Conservation (phyloP, 371 early-diverging fungal species). For the Batkoa obscura region DNA sequence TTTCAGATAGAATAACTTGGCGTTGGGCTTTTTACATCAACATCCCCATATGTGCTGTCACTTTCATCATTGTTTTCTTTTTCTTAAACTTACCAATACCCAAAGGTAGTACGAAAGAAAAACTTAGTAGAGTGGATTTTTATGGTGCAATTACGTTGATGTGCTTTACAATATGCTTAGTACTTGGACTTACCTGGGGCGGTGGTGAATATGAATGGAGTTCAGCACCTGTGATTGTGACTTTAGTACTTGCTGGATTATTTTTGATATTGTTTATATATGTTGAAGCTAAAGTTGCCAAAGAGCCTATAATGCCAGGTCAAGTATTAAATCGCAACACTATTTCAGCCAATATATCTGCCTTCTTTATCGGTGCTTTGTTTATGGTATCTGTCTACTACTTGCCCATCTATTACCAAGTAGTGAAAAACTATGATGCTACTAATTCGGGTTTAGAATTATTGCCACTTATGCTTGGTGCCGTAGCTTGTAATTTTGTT, state of each 20-base stretch:
- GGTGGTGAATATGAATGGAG: constrained; percentile 31
- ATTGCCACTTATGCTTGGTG: constrained; percentile 29
- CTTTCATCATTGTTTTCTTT: constrained; percentile 10
- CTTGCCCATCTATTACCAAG: constrained; percentile 26
- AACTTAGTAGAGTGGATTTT: constrained; percentile 15
- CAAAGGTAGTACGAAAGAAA: constrained; percentile 13
- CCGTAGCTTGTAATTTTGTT: constrained; percentile 12
- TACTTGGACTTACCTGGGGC: constrained; percentile 48
- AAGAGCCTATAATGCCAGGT: constrained; percentile 32
- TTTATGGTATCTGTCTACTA: constrained; percentile 32
- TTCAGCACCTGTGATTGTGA: constrained; percentile 20
- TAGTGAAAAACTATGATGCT: constrained; percentile 32
- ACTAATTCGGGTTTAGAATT: constrained; percentile 34
- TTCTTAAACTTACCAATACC: constrained; percentile 14
- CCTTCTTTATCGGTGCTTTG: constrained; percentile 26
- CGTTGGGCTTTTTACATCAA: constrained; percentile 28
- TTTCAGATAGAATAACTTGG: constrained; percentile 22
- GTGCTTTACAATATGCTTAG: background rate
- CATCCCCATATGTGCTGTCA: constrained; percentile 13
- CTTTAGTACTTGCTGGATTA: constrained; percentile 22
- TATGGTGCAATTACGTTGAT: constrained; percentile 13
- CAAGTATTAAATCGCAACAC: constrained; percentile 23
- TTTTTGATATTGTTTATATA: constrained; percentile 25
- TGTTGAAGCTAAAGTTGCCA: constrained; percentile 31
- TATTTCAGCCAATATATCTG: constrained; percentile 16